A percentile compares a stretch with the other conserved stretches of the same genome.
phyloP scores from a whole-genome alignment of 108 stramenopile genomes.

The Cylindrotheca closterium region DNA sequence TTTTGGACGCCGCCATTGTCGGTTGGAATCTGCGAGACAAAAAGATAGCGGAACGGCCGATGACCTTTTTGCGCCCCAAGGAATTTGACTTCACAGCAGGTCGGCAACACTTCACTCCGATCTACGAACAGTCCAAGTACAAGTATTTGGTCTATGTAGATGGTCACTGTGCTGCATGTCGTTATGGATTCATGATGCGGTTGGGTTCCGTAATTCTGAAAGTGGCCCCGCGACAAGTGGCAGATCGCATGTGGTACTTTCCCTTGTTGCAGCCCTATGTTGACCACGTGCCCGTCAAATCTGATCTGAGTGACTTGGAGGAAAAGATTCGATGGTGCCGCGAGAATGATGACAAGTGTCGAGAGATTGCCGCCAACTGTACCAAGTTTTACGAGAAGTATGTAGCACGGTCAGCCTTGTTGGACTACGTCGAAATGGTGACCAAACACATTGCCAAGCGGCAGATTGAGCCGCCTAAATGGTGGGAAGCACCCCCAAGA shows the following conservation, averaged over 20 bases:
- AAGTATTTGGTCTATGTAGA: slow-evolving; percentile 98
- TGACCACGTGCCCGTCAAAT: slow-evolving; percentile 97
- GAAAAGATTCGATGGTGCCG: slow-evolving; percentile 98
- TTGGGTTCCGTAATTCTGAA: slow-evolving; percentile 97
- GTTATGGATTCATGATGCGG: slow-evolving; percentile 99
- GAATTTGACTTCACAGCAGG: slow-evolving; percentile 92
- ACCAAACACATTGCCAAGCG: slow-evolving; percentile 77
- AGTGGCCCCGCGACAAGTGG: slow-evolving; percentile 88
- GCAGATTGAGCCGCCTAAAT: slow-evolving; percentile 69
- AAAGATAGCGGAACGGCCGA: slow-evolving; percentile 81
- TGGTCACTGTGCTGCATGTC: slow-evolving; percentile 99
- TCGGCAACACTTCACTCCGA: slow-evolving; percentile 93
- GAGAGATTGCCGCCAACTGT: slow-evolving; percentile 81
- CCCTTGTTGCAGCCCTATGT: slow-evolving; percentile 93
- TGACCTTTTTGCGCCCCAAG: slow-evolving; percentile 84
- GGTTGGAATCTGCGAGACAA: slow-evolving; percentile 98
- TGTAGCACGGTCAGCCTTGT: slow-evolving; percentile 71
- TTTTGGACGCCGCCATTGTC: slow-evolving; percentile 95
- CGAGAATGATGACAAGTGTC: slow-evolving; percentile 93
- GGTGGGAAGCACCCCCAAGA: slow-evolving; percentile 64
- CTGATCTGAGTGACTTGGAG: slow-evolving; percentile 94
- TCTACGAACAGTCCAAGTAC: slow-evolving; percentile 97
- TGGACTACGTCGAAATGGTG: slow-evolving; percentile 96
- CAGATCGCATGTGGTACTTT: slow-evolving; percentile 99
- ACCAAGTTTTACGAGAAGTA: slow-evolving; percentile 83